These are phyloP conservation scores for Lepidium sativum DNA, from an alignment of 345 rosid genomes.

Conservation along the genomic window DNA sequence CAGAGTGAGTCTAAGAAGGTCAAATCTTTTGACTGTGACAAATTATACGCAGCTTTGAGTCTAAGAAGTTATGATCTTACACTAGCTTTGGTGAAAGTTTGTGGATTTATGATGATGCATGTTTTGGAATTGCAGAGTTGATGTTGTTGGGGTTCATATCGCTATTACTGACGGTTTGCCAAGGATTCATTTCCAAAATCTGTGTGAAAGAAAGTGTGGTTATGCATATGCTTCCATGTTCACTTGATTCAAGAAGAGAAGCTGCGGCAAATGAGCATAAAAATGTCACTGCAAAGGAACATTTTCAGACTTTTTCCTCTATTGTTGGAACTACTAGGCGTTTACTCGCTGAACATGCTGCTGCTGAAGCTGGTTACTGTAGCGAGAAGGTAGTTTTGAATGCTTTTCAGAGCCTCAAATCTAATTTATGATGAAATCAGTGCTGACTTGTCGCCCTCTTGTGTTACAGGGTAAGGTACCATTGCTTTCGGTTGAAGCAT, in stretches of 20 bases:
- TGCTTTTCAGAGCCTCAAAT: not conserved
- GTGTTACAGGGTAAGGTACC: conserved; percentile 43
- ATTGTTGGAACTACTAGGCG: conserved; percentile 36
- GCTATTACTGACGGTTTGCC: conserved; percentile 50
- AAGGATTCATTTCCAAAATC: conserved; percentile 31
- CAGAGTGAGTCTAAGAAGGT: not conserved
- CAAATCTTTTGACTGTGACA: not conserved
- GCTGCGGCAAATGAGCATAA: conserved; percentile 21
- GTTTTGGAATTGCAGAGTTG: conserved; percentile 27
- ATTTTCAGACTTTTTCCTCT: conserved; percentile 37
- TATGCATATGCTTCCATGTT: conserved; percentile 40
- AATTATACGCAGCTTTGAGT: not conserved
- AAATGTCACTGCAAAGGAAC: conserved; percentile 27
- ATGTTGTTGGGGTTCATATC: conserved; percentile 78
- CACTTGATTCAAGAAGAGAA: not conserved
- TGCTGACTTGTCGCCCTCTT: not conserved
- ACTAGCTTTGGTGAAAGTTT: not conserved
- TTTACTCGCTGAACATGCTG: conserved; percentile 43
- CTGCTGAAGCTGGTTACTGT: conserved; percentile 44
- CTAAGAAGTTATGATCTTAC: not conserved
- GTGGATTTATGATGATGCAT: not conserved
- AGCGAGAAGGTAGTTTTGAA: conserved; percentile 31
- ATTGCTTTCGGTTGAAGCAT: conserved; percentile 48
- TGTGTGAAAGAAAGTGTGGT: conserved; percentile 31
- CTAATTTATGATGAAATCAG: not conserved